Evolutionary conservation across 2,329 filamentous ascomycete species (phyloP).

Genomic region (Thermothelomyces thermophilus): DNA sequence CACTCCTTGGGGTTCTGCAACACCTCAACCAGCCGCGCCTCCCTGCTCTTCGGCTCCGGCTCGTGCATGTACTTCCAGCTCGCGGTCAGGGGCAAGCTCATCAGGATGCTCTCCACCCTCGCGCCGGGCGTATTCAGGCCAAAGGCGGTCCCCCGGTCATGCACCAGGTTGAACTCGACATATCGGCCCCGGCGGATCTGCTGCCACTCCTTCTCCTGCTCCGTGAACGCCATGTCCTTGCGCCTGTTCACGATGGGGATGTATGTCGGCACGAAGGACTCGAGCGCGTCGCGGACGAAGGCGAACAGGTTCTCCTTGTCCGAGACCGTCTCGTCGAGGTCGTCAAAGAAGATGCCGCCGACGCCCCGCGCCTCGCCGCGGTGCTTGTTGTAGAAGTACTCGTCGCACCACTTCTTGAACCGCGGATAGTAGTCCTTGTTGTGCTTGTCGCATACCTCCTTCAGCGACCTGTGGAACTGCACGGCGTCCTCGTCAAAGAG

Average conservation of each 20-base stretch:
- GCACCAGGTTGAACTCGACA: conserved; percentile 96
- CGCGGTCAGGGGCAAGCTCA: conserved; percentile 91
- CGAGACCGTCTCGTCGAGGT: conserved; percentile 80
- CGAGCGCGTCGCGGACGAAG: conserved; percentile 78
- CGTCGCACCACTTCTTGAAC: conserved; percentile 98
- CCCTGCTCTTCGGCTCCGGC: conserved; percentile 65
- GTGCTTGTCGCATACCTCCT: conserved; percentile 87
- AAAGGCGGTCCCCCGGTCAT: conserved; percentile 92
- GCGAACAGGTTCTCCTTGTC: conserved; percentile 85
- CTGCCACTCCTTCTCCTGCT: conserved; percentile 90
- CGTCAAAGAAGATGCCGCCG: conserved; percentile 98
- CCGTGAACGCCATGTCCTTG: conserved; percentile 86
- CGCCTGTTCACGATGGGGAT: conserved; percentile 79
- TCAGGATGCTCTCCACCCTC: conserved; percentile 91
- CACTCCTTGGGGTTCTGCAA: conserved; percentile 59
- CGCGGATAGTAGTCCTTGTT: conserved; percentile 85
- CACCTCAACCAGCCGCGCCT: conserved; percentile 74
- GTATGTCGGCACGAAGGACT: conserved; percentile 85
- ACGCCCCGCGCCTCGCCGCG: conserved; percentile 79
- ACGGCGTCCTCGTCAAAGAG: conserved; percentile 95
- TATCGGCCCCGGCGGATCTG: conserved; percentile 91
- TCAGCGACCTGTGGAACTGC: conserved; percentile 92
- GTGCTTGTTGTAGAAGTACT: conserved; percentile 95
- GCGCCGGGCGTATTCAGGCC: conserved; percentile 88
- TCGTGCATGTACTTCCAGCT: conserved; percentile 95